Conservation (phyloP, 73 alveolate genomes). For the Paramecium pentaurelia region DNA sequence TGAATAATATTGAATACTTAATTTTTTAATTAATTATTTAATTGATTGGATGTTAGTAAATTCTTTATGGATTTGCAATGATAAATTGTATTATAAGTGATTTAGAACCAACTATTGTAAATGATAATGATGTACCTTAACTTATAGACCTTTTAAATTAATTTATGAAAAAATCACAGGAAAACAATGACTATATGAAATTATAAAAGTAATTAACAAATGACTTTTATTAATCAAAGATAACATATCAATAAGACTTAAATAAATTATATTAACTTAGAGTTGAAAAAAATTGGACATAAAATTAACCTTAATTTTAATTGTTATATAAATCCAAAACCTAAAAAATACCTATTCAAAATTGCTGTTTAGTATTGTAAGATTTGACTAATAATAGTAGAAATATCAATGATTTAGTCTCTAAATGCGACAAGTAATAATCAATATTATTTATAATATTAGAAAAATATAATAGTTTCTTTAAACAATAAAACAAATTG, state of each 20-base stretch:
- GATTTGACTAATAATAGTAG: neutral
- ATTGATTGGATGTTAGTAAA: neutral
- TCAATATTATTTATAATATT: too few species aligned
- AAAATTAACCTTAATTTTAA: neutral
- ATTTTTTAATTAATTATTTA: neutral
- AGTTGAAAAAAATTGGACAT: neutral
- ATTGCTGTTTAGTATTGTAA: neutral
- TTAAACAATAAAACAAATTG: neutral
- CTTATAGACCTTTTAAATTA: neutral
- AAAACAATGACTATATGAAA: neutral
- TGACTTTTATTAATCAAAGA: neutral
- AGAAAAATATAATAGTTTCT: neutral
- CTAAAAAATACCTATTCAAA: neutral
- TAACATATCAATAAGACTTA: neutral
- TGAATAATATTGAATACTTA: neutral
- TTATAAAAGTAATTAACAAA: neutral
- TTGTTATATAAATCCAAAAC: neutral
- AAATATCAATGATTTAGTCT: neutral
- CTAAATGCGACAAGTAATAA: neutral
- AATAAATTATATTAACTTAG: neutral
- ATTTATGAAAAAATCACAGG: neutral
- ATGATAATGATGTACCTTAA: neutral
- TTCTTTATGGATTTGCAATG: neutral
- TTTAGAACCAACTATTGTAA: neutral
- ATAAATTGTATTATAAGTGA: neutral